Base-by-base conservation (phyloP, 129 eudicot species). In the Scalesia atractyloides region DNA sequence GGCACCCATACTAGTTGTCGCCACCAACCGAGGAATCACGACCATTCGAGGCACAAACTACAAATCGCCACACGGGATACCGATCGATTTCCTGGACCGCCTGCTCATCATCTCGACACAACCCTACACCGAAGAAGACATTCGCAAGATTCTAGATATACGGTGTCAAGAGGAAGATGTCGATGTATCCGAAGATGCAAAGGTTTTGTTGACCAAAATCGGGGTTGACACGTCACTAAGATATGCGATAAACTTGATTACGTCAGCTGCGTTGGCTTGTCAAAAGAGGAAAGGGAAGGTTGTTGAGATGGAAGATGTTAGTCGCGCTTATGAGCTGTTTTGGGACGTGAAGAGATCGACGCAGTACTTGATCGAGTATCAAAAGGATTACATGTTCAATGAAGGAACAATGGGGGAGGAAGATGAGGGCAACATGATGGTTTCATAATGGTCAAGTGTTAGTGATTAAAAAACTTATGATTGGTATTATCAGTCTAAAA, bases 41-140 rank as follows among this genome's bases (percentile, higher is more conserved):
- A 81, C 88, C 17, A 92, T 92, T 73, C 83, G 97, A 8, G 97
- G 97, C 70, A 92, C 97, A 54, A 89, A 85, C 71, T 92, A 92
- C 88, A 92, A 73, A 60, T 92, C 97, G 5, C 97, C 97, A 15
- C 97, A 92, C 12, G 97, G 97, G 18, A 92, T 92, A 17, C 97
- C 97, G 7, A 85, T 91, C 2, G 97, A 92, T 68, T 85, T 92
- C 56, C 80, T 91, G 9, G 97, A 92, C 41, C 93, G 97, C 22
- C 81, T 92, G 22, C 96, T 92, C 66, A 89, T 92, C 63, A 92
- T 92, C 64, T 81, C 91, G 1, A 92, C 97, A 3, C 89, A 89
- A 59, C 97, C 97, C 8, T 92, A 92, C 76, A 73, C 89, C 0
- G 83, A 84, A 56, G 97, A 92, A 4, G 97, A 92, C 9, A 86